Base-by-base conservation (phyloP, 768 basidiomycete species). In the Panellus pusillus region DNA sequence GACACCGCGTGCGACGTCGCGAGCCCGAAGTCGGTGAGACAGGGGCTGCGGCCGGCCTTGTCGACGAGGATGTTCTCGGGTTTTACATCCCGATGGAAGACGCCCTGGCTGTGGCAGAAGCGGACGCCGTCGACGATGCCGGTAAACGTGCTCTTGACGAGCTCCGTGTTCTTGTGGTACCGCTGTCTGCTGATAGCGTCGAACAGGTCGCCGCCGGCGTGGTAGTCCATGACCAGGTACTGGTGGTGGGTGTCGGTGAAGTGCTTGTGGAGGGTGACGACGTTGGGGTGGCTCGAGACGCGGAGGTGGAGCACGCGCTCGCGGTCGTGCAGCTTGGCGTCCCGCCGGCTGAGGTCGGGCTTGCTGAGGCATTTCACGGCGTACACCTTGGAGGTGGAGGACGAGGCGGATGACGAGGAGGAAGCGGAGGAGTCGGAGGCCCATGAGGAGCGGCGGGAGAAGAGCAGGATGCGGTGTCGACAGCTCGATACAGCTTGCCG, bases 351-450 rank as follows among this genome's bases (percentile, higher is more conserved):
- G 50, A 75, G 66, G 1, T 73, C 73, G 13, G 41, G 45, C 58
- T 77, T 77, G 52, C 70, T 65, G 43, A 83, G 67, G 58, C 80
- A 82, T 62, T 84, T 84, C 65, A 83, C 72, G 52, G 81, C 79
- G 69, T 24, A 57, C 15, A 39, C 32, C 14, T 14, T 35, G 32
- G 32, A 35, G 11, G 32, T 11, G 11, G 32, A 35, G 32, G 11
- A 11, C 32, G 32, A 35, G 32, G 11, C 14, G 7, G 32, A 35
- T 9, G 32, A 14, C 3, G 32, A 11, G 14, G 32, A 35, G 32
- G 32, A 35, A 35, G 32, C 32, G 32, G 32, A 35, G 32, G 32
- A 35, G 3, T 3, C 9, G 7, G 32, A 35, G 32, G 32, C 32
- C 32, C 32, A 35, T 35, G 32, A 35, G 3, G 32, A 45, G 17